Percentiles rank a stretch among this genome's conserved stretches.
Evolutionary conservation across 2,329 filamentous ascomycete species (phyloP).

Genomic region (Aspergillus carbonarius): DNA sequence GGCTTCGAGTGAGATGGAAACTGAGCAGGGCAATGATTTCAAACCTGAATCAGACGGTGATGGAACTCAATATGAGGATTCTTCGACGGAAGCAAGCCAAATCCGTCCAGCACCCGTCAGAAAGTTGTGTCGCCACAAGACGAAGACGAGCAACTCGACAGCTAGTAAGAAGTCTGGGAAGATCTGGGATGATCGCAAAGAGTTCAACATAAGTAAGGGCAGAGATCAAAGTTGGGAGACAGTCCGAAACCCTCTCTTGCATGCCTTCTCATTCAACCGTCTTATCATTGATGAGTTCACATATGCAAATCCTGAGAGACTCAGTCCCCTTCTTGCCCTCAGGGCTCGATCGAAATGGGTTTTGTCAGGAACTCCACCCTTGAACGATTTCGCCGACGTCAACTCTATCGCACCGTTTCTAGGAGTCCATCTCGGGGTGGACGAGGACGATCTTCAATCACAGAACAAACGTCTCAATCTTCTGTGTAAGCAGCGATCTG

Average conservation of each 20-base stretch:
- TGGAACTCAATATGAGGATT: conserved; percentile 12
- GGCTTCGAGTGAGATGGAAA: neutral
- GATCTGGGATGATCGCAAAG: conserved; percentile 20
- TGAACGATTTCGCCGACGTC: conserved; percentile 59
- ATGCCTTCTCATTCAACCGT: conserved; percentile 62
- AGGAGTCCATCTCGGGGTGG: conserved; percentile 54
- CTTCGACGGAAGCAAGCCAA: conserved; percentile 1
- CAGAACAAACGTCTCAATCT: conserved; percentile 48
- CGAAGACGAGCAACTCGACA: conserved; percentile 10
- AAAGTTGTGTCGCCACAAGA: neutral
- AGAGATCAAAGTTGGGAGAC: conserved; percentile 21
- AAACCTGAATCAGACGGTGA: conserved; percentile 2
- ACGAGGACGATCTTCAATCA: conserved; percentile 49
- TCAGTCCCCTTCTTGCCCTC: conserved; percentile 47
- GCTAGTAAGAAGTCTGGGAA: conserved; percentile 12
- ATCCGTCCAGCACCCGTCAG: neutral
- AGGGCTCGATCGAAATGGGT: conserved; percentile 58
- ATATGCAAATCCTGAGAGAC: conserved; percentile 49
- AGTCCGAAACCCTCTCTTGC: conserved; percentile 47
- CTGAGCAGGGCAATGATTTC: neutral
- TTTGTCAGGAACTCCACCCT: conserved; percentile 61
- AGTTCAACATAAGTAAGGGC: conserved; percentile 23
- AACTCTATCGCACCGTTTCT: conserved; percentile 59
- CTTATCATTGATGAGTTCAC: conserved; percentile 66
- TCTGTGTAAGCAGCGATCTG: conserved; percentile 28